A percentile compares a stretch with the other conserved stretches of the same genome.
phyloP scores from a whole-genome alignment of 441 rosid genomes.

The Erysimum cheiri region DNA sequence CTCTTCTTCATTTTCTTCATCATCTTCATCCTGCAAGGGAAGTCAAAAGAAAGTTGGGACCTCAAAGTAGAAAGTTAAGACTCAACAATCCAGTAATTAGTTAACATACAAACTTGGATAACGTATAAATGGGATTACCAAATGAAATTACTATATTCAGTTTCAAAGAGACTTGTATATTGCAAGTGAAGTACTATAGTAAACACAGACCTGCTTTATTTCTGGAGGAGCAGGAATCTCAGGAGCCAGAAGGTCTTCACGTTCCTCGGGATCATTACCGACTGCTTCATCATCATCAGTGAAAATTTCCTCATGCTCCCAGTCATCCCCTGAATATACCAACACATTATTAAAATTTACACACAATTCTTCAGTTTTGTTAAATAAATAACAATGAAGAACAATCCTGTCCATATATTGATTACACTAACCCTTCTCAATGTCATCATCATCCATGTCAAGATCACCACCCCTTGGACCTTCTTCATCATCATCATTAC shows the following conservation, averaged over 20 bases:
- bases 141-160: not conserved
- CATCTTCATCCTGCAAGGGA: constrained; percentile 81
- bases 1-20: constrained; percentile 89
- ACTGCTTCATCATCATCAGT: constrained; percentile 99
- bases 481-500: constrained; percentile 90
- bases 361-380: not conserved
- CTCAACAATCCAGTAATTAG: not conserved
- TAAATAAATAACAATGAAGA: not conserved
- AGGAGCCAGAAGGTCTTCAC: constrained; percentile 89
- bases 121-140: not conserved
- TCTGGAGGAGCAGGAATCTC: constrained; percentile 98
- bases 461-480: constrained; percentile 91
- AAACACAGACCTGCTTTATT: constrained; percentile 76
- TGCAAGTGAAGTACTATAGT: not conserved
- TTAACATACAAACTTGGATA: not conserved
- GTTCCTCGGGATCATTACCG: constrained; percentile 90
- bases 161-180: constrained; percentile 2
- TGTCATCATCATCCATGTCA: constrained; percentile 93
- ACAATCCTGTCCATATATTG: not conserved
- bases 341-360: constrained; percentile 18
- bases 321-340: constrained; percentile 85
- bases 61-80: not conserved
- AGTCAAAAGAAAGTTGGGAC: constrained; percentile 10
- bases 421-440: constrained; percentile 76
- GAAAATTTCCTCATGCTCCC: constrained; percentile 99